Evolutionary conservation across 352 stramenopile genomes (phyloP), one percentile per base, ranked within the genome.

Genomic region (Thraustochytrium sp.): DNA sequence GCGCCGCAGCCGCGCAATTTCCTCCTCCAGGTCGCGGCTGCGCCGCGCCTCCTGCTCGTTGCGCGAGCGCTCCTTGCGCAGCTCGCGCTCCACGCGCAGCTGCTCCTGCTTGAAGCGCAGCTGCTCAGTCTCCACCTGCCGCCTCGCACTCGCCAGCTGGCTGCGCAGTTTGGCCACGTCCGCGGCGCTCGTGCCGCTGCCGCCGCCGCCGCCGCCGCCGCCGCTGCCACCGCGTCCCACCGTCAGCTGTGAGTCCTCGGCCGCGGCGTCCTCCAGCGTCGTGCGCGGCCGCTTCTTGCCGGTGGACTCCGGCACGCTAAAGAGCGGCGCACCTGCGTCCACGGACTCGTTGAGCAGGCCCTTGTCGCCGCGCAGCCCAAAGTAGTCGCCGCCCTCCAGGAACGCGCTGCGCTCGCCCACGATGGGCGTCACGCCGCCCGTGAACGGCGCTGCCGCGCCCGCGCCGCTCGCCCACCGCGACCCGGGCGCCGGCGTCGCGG

Each of bases 371-470:
- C 62, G 62, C 38, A 75, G 38, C 11, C 62, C 62, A 53, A 75
- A 75, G 62, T 75, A 75, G 38, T 75, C 62, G 44, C 62, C 37
- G 5, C 42, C 42, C 21, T 75, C 62, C 23, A 75, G 18, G 44
- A 75, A 75, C n/a, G 37, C 44, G 62, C 38, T 56, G 44, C 62
- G 62, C 4, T 75, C 62, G 18, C 18, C 40, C 38, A 40, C 38
- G 62, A 75, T 75, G 11, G 62, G 62, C 23, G 62, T 75, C 62
- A 75, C n/a, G 21, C 62, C 62, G 23, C 62, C 62, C 34, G 51
- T 59, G 51, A 59, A 59, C 21, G 51, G 51, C 51, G n/a, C n/a
- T n/a, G n/a, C n/a, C n/a, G 51, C 51, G 51, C 51, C 8, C 51
- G 51, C 8, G 21, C 11, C 51, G 11, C 51, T 26, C 51, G 51